phyloP scores from a whole-genome alignment of 2,329 filamentous ascomycete genomes.

The Teratosphaeria viscida region DNA sequence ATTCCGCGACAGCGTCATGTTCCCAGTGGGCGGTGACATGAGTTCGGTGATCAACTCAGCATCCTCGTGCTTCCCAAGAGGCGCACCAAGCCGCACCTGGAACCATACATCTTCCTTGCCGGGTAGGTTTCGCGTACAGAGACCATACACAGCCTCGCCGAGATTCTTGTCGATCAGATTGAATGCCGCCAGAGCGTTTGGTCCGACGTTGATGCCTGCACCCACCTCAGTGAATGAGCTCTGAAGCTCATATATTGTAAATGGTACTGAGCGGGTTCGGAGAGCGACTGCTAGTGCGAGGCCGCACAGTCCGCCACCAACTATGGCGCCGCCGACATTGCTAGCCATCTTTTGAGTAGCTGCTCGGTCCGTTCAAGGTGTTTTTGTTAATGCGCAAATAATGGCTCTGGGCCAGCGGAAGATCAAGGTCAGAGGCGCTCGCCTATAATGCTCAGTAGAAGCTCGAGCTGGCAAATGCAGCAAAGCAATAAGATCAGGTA shows the following conservation, averaged over 20 bases:
- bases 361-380: neutral
- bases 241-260: constrained; percentile 30
- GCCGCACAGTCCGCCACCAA: constrained; percentile 51
- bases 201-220: constrained; percentile 47
- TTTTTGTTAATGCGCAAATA: neutral
- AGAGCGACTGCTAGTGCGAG: constrained; percentile 46
- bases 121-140: constrained; percentile 29
- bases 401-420: neutral
- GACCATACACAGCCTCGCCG: constrained; percentile 23
- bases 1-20: constrained; percentile 27
- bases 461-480: too few relatives aligned
- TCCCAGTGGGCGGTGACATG: constrained; percentile 16
- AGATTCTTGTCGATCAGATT: constrained; percentile 54
- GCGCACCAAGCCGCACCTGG: constrained; percentile 28
- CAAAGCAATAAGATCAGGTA: too few relatives aligned
- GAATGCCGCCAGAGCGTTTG: constrained; percentile 88
- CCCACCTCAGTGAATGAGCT: constrained; percentile 47
- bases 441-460: neutral
- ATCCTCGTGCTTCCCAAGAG: constrained; percentile 10
- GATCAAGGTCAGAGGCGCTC: neutral
- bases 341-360: neutral
- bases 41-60: constrained; percentile 20
- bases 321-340: constrained; percentile 35
- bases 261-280: constrained; percentile 21
- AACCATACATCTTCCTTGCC: constrained; percentile 31